A percentile compares a stretch with the other conserved stretches of the same genome.
Evolutionary conservation across 495 filamentous ascomycete species (phyloP).

Genomic region (Penicillium canescens): DNA sequence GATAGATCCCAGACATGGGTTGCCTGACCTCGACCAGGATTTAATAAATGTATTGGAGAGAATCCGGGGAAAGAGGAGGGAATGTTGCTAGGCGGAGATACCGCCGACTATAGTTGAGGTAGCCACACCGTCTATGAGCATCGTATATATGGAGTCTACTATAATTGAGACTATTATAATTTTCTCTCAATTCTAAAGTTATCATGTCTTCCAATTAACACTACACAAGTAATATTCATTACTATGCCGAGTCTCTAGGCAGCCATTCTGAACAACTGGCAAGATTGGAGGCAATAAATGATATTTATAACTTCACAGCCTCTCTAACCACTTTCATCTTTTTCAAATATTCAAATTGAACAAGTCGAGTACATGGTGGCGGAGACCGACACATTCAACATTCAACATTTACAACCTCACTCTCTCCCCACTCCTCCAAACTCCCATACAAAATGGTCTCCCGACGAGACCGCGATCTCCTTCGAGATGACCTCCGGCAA

Average conservation of each 20-base stretch:
- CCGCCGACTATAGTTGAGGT: conserved; percentile 1
- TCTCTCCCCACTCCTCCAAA: conserved; percentile 6
- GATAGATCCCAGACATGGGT: conserved; percentile 18
- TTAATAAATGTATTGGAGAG: not conserved
- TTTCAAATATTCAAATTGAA: no score
- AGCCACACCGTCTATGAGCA: not conserved
- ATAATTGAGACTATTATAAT: no score
- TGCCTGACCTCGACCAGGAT: not conserved
- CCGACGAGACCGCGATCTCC: conserved; percentile 53
- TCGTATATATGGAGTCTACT: not conserved
- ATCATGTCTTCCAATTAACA: no score
- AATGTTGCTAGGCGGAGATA: conserved; percentile 3
- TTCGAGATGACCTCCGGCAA: conserved; percentile 62
- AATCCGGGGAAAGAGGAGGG: conserved; percentile 29
- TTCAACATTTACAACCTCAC: not conserved
- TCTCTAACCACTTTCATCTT: no score
- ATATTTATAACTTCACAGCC: no score
- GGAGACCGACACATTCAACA: not conserved
- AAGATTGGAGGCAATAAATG: no score
- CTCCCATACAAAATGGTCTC: conserved; percentile 49
- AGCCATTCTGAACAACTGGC: no score
- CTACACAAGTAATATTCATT: no score
- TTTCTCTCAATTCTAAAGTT: no score
- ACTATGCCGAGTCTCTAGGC: no score
- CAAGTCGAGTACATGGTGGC: no score